Base-by-base conservation (phyloP, 1,139 yeast genomes). In the Taiozyma sp. region DNA sequence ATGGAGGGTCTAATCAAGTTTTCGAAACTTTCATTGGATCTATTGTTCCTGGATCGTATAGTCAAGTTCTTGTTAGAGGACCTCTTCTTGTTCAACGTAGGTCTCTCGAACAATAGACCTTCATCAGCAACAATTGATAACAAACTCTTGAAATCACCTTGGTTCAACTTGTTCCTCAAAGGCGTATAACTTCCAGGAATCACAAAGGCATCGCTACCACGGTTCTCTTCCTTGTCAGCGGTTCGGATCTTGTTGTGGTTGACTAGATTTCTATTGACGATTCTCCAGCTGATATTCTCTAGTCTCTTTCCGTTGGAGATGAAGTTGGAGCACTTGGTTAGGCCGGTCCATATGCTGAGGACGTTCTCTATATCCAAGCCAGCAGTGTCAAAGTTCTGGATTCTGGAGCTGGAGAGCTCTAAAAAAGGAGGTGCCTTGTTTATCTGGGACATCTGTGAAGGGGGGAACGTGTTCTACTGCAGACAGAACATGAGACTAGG, bases 261-360 rank as follows among this genome's bases (percentile, higher is more conserved):
- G 22, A 71, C 60, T 4, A 77, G 49, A 47, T 76, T 78, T 47
- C 81, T 67, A 54, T 78, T 79, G 64, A 81, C 79, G 40, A 80
- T 71, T 41, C 85, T 67, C 85, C 85, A 80, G 47, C 81, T 75
- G 50, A 80, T 70, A 60, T 80, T 80, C 61, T 79, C 85, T 13
- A 80, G 64, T 22, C 85, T 68, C 49, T 75, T 71, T 34, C 85
- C 85, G 58, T 79, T 76, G 51, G 72, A 74, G 43, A 80, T 70
- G 52, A 71, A 71, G 51, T 74, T 72, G 21, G 80, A 74, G 43
- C 82, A 77, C 55, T 77, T 77, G n/a, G 80, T 73, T 47, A 80
- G 68, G 8, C 81, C 80, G 13, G 76, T 68, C 81, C 82, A 78
- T 47, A 78, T 68, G 19, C 76, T 67, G 44, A 74, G 64, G 8